Evolutionary conservation across 1,284 basidiomycete genomes (phyloP).

Genomic region (Leccinum pallidistipes): DNA sequence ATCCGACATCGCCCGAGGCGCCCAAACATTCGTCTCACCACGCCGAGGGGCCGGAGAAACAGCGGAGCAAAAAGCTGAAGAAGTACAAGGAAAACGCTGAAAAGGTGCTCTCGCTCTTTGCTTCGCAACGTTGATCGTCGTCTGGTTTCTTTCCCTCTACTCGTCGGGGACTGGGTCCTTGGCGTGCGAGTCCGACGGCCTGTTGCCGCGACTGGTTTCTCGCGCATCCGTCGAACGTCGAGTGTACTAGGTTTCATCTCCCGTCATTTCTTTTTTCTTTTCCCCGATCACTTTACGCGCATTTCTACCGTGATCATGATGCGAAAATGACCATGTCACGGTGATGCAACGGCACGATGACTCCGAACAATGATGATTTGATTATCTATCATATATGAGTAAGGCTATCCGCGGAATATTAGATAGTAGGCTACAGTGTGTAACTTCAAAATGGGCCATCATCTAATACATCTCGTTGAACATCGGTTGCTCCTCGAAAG

Average conservation of each 20-base stretch:
- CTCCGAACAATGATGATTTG: no score
- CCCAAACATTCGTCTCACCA: conserved; percentile 31
- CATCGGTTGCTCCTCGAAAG: no score
- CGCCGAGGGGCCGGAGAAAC: conserved; percentile 49
- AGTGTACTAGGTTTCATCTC: conserved; percentile 25
- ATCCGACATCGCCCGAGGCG: conserved; percentile 34
- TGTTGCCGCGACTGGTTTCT: conserved; percentile 16
- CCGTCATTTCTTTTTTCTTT: conserved; percentile 20
- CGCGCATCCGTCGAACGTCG: conserved; percentile 16
- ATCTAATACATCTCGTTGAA: no score
- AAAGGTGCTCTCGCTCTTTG: conserved; percentile 77
- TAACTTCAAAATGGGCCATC: no score
- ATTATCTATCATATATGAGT: no score
- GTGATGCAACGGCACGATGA: no score
- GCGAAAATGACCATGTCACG: no score
- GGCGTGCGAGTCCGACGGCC: conserved; percentile 11
- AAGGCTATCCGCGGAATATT: no score
- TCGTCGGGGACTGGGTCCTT: conserved; percentile 29
- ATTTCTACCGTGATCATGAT: neutral
- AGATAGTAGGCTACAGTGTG: no score
- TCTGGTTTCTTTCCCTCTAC: neutral
- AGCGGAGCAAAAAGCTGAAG: conserved; percentile 71
- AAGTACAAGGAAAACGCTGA: conserved; percentile 82
- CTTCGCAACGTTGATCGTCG: conserved; percentile 45
- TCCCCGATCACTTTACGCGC: conserved; percentile 15